Conservation (phyloP, 208 protist species). For the Trypanosoma brucei region DNA sequence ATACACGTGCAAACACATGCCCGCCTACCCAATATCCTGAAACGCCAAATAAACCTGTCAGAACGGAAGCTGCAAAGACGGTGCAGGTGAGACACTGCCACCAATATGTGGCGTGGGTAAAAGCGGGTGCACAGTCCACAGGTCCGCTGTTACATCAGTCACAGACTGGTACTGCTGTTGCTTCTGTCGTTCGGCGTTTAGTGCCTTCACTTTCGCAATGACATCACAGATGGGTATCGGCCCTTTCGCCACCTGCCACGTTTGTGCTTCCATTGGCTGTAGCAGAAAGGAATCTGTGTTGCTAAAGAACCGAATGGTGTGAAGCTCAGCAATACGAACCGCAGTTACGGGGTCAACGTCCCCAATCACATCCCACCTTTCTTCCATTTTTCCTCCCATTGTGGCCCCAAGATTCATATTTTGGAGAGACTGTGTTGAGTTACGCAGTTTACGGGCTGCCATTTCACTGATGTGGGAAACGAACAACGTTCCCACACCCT, state of each 20-base stretch:
- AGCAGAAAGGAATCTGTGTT: conserved; percentile 10
- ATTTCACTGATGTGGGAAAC: neutral
- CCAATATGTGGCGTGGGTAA: conserved; percentile 16
- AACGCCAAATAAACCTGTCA: neutral
- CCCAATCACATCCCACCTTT: neutral
- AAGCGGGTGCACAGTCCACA: conserved; percentile 8
- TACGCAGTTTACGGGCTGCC: neutral
- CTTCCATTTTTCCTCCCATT: neutral
- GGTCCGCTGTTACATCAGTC: neutral
- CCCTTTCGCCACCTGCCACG: neutral
- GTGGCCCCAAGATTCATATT: neutral
- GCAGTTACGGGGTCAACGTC: conserved; percentile 9
- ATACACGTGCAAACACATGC: too few species aligned
- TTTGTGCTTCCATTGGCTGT: neutral
- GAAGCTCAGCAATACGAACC: conserved; percentile 11
- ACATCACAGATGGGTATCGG: conserved; percentile 6
- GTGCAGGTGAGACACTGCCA: conserved; percentile 10
- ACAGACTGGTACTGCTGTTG: conserved; percentile 1
- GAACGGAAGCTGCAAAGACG: conserved; percentile 8
- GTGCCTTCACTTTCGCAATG: conserved; percentile 7
- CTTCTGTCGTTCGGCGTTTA: neutral
- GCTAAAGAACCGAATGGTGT: conserved; percentile 1
- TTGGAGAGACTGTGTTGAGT: neutral
- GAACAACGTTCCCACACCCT: neutral
- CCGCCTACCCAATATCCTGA: too few species aligned